Conservation (phyloP, 2,329 filamentous ascomycete genomes). For the Berkeleyomyces rouxiae region DNA sequence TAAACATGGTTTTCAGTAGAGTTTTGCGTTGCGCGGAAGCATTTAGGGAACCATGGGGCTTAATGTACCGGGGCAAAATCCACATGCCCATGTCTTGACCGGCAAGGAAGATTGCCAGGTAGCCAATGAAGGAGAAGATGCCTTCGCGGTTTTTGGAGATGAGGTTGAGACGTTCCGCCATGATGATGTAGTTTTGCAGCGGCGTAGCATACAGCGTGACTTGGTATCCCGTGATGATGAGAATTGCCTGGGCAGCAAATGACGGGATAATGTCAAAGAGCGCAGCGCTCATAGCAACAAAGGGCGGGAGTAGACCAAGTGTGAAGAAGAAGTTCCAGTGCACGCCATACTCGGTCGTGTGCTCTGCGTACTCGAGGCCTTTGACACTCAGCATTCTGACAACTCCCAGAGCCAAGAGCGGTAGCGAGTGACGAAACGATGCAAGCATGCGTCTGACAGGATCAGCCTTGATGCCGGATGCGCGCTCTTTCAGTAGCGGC, state of each 20-base stretch:
- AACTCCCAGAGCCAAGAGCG: slow-evolving; percentile 63
- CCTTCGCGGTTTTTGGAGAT: slow-evolving; percentile 88
- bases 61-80: slow-evolving; percentile 48
- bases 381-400: slow-evolving; percentile 80
- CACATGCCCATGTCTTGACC: slow-evolving; percentile 72
- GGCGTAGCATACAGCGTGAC: slow-evolving; percentile 54
- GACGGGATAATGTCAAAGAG: slow-evolving; percentile 55
- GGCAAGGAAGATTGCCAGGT: slow-evolving; percentile 84
- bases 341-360: slow-evolving; percentile 92
- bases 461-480: slow-evolving; percentile 31
- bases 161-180: slow-evolving; percentile 60
- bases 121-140: slow-evolving; percentile 79
- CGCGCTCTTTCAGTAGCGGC: slow-evolving; percentile 53
- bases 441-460: slow-evolving; percentile 42
- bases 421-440: slow-evolving; percentile 66
- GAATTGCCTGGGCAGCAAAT: slow-evolving; percentile 56
- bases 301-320: slow-evolving; percentile 70
- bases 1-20: slow-evolving; percentile 45
- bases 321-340: slow-evolving; percentile 99
- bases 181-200: slow-evolving; percentile 70
- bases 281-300: slow-evolving; percentile 68
- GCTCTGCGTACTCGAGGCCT: slow-evolving; percentile 86
- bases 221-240: slow-evolving; percentile 57
- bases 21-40: slow-evolving; percentile 31
- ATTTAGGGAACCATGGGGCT: slow-evolving; percentile 24